Percentiles rank a stretch among this genome's conserved stretches.
Conservation (phyloP, 2,329 filamentous ascomycete species). For the Emmonsia crescens region DNA sequence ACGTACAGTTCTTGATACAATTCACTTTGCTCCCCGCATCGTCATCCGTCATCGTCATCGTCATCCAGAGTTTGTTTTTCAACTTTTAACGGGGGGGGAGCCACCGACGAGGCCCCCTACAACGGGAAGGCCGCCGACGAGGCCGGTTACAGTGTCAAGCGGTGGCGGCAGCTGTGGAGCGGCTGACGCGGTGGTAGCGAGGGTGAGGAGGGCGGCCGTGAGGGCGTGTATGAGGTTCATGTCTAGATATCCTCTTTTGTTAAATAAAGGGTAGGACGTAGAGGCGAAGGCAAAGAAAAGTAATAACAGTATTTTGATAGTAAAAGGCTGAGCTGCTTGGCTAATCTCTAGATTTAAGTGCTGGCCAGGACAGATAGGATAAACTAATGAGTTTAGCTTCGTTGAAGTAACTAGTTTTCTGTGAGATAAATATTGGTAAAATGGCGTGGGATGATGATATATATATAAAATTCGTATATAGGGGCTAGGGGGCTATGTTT, state of each 20-base stretch:
- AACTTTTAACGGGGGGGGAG: conserved; percentile 14
- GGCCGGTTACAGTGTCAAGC: neutral
- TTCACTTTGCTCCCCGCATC: neutral
- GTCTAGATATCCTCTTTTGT: neutral
- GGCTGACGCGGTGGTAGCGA: neutral
- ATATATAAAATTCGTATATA: neutral
- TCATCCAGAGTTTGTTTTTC: neutral
- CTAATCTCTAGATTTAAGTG: neutral
- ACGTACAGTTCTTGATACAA: neutral
- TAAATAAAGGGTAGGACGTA: neutral
- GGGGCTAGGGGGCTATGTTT: neutral
- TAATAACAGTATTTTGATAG: neutral
- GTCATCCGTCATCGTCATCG: neutral
- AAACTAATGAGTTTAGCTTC: neutral
- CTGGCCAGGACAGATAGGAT: neutral
- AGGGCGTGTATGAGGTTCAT: neutral
- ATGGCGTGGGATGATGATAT: neutral
- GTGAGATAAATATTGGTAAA: neutral
- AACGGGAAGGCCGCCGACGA: neutral
- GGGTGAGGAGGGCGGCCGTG: neutral
- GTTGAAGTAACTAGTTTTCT: too few relatives aligned
- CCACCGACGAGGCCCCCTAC: conserved; percentile 12
- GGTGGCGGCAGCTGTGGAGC: neutral
- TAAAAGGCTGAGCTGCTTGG: neutral
- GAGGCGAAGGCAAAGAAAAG: neutral